A percentile compares a stretch with the other conserved stretches of the same genome.
Evolutionary conservation across 2,329 filamentous ascomycete genomes (phyloP).

Genomic region (Arthrobotrys sphaeroides): DNA sequence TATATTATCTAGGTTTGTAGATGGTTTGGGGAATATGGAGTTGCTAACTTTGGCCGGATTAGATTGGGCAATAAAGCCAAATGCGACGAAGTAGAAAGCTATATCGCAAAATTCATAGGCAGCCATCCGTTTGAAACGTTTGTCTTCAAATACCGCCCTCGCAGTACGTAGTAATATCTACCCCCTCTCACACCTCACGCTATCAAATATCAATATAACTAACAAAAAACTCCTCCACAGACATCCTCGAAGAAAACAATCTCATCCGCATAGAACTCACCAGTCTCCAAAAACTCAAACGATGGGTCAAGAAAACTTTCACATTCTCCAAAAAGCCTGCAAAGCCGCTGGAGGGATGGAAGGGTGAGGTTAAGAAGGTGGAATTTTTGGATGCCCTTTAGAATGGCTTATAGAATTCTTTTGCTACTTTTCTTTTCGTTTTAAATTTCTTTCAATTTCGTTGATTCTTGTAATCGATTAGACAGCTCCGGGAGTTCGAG

Average conservation of each 20-base stretch:
- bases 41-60: neutral
- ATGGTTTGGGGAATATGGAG: neutral
- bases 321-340: neutral
- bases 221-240: neutral
- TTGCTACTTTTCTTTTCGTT: too few species aligned
- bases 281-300: neutral
- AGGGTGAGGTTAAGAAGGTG: neutral
- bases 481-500: too few species aligned
- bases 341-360: neutral
- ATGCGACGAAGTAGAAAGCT: neutral
- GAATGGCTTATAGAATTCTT: too few species aligned
- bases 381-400: too few species aligned
- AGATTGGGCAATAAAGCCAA: neutral
- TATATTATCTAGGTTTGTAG: neutral
- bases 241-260: conserved; percentile 15
- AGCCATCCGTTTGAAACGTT: conserved; percentile 39
- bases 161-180: conserved; percentile 7
- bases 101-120: neutral
- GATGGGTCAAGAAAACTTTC: neutral
- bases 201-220: neutral
- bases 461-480: too few species aligned
- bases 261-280: neutral
- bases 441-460: too few species aligned
- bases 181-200: too few species aligned
- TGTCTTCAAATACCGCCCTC: conserved; percentile 32